These are phyloP conservation scores for Ceratocystis variospora DNA, from an alignment of 2,329 filamentous ascomycete species.

Conservation along the genomic window DNA sequence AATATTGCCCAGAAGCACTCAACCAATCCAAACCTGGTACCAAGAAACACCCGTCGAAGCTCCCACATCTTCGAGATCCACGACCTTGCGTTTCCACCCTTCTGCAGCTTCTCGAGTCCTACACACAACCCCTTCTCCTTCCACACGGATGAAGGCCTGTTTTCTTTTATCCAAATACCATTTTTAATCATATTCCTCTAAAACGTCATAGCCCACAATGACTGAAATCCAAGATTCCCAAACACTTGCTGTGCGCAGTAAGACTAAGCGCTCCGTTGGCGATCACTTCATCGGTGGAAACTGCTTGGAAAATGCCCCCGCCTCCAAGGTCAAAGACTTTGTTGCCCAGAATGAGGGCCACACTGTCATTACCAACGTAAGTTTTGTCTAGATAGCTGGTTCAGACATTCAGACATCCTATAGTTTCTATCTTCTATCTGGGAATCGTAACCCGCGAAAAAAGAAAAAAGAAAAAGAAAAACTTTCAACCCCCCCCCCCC, in stretches of 20 bases:
- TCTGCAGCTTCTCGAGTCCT: slow-evolving; percentile 9
- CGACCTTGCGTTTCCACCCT: slow-evolving; percentile 3
- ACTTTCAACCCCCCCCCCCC: too few relatives aligned
- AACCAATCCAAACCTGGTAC: slow-evolving; percentile 10
- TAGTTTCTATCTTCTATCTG: background rate
- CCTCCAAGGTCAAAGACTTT: slow-evolving; percentile 91
- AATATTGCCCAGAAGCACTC: slow-evolving; percentile 2
- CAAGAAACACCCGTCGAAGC: slow-evolving; percentile 12
- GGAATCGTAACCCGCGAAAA: background rate
- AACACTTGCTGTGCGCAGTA: slow-evolving; percentile 35
- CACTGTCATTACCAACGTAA: slow-evolving; percentile 94
- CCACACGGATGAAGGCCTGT: slow-evolving; percentile 10
- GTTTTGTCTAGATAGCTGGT: slow-evolving; percentile 26
- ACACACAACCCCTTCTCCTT: slow-evolving; percentile 10
- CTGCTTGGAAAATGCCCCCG: slow-evolving; percentile 63
- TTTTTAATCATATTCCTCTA: slow-evolving; percentile 13
- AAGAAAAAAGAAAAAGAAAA: background rate
- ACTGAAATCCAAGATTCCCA: slow-evolving; percentile 33
- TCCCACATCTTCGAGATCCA: slow-evolving; percentile 16
- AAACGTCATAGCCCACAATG: slow-evolving; percentile 30
- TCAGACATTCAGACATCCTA: background rate
- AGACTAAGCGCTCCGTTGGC: slow-evolving; percentile 59
- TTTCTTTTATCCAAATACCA: slow-evolving; percentile 1
- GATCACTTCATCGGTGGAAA: slow-evolving; percentile 97
- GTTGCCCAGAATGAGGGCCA: slow-evolving; percentile 80